These are phyloP conservation scores for Ceraceosorus guamensis DNA, from an alignment of 1,284 basidiomycete species.

Conservation along the genomic window DNA sequence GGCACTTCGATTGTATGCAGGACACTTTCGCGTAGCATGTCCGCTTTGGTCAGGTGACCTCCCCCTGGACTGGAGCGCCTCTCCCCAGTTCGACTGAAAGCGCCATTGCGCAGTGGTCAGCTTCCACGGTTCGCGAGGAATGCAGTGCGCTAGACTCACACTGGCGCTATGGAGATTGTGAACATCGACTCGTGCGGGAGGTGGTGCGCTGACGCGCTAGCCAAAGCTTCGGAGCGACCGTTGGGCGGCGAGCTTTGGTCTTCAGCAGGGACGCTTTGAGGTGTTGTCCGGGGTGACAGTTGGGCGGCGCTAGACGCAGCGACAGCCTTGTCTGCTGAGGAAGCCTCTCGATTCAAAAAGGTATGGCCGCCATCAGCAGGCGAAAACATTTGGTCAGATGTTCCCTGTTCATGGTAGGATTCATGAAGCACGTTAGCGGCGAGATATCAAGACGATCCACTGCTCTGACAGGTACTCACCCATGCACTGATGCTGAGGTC, in stretches of 20 bases:
- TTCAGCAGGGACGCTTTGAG: too few relatives aligned
- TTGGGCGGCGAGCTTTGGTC: too few relatives aligned
- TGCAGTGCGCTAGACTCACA: not conserved
- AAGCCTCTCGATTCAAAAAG: not conserved
- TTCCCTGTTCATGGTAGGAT: too few relatives aligned
- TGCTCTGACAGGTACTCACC: conserved; percentile 17
- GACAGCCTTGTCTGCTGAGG: too few relatives aligned
- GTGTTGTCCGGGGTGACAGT: too few relatives aligned
- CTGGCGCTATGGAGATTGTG: conserved; percentile 28
- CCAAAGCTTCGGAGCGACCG: too few relatives aligned
- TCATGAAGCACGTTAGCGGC: too few relatives aligned
- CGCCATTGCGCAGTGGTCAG: too few relatives aligned
- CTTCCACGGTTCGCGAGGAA: too few relatives aligned
- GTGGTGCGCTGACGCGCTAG: too few relatives aligned
- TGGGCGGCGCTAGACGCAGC: too few relatives aligned
- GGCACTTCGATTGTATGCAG: conserved; percentile 31
- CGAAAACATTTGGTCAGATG: conserved; percentile 26
- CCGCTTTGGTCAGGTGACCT: conserved; percentile 17
- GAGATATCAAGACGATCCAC: too few relatives aligned
- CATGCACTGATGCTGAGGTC: conserved; percentile 37
- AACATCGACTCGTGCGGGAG: conserved; percentile 33
- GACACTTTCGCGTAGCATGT: conserved; percentile 26
- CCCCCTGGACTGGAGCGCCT: conserved; percentile 26
- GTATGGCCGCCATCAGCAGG: not conserved
- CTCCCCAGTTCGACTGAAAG: conserved; percentile 16